Evolutionary conservation across 345 rosid species (phyloP), one percentile per base, ranked within the genome.

Genomic region (Odontarrhena argentea): DNA sequence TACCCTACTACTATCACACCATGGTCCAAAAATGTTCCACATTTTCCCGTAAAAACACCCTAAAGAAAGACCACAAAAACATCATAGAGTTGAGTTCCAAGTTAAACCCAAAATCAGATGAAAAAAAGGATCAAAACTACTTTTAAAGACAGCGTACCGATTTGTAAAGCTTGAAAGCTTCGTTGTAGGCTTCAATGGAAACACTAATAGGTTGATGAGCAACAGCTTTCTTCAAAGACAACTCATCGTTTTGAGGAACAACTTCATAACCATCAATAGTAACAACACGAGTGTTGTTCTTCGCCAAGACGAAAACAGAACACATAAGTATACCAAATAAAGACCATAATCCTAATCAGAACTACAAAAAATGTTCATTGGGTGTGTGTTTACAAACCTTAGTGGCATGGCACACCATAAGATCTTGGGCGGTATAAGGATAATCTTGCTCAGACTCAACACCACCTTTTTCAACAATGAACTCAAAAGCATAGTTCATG

Each of bases 141-240:
- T 47, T 63, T 46, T 8, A 60, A 18, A 40, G 56, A 26, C 1
- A 9, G n/a, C 26, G 7, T 63, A 48, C 55, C 2, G 70, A 8
- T 59, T 25, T 65, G 71, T 65, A 73, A 54, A 73, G 71, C 67
- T 65, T 70, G 66, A 65, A 72, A 2, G 8, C 76, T 65, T 35
- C 11, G 48, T 64, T 64, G 55, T 64, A 58, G 2, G 75, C 88
- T 70, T 90, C 75, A 55, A 71, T 71, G 36, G 69, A 69, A 1
- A 73, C 88, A 37, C 92, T 85, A 41, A 92, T 80, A 0, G 96
- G 98, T 51, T 92, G 98, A 51, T 80, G 15, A 46, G 92, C 88
- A 60, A 88, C 68, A n/a, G 90, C 98, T 71, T 79, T 86, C 76
- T 69, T 66, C 80, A 92, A 67, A 3, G 92, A 83, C 3, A 56